A percentile compares a stretch with the other conserved stretches of the same genome.
Evolutionary conservation across 1,284 basidiomycete species (phyloP).

Genomic region (Rhodotorula sp.): DNA sequence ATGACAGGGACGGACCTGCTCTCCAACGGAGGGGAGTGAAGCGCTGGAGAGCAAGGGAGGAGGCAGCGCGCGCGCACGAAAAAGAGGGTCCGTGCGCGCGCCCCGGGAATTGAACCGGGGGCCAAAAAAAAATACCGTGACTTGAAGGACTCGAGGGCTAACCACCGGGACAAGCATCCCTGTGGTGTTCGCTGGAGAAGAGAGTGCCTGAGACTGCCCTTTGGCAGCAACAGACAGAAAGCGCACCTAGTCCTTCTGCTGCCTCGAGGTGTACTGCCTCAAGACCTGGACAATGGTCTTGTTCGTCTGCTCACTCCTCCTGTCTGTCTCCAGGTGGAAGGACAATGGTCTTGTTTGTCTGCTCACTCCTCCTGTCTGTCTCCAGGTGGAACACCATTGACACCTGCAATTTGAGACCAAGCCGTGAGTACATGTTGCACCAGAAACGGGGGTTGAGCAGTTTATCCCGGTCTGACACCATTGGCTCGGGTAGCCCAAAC

Average conservation of each 20-base stretch:
- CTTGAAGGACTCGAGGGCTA: too few relatives aligned
- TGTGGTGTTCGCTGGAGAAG: too few relatives aligned
- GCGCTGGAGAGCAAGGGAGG: too few relatives aligned
- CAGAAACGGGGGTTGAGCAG: constrained; percentile 44
- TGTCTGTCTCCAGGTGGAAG: constrained; percentile 53
- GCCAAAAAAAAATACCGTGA: too few relatives aligned
- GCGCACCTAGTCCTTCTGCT: constrained; percentile 30
- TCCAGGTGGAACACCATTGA: constrained; percentile 57
- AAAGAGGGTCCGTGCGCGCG: too few relatives aligned
- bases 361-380: constrained; percentile 43
- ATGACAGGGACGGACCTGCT: too few relatives aligned
- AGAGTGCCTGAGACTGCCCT: too few relatives aligned
- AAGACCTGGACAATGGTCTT: constrained; percentile 18
- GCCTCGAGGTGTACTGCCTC: neutral
- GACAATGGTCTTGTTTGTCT: constrained; percentile 35
- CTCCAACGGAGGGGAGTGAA: too few relatives aligned
- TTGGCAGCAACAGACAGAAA: too few relatives aligned
- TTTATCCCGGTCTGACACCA: constrained; percentile 43
- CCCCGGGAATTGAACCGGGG: too few relatives aligned
- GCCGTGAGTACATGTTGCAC: constrained; percentile 34
- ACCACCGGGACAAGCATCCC: too few relatives aligned
- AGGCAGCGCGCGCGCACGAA: too few relatives aligned
- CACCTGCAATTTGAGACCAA: constrained; percentile 44
- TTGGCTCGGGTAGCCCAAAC: constrained; percentile 47
- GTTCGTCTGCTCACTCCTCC: constrained; percentile 37